Percentiles rank a stretch among this genome's conserved stretches.
phyloP scores from a whole-genome alignment of 345 rosid genomes.

The Eucalyptus lansdowneana region DNA sequence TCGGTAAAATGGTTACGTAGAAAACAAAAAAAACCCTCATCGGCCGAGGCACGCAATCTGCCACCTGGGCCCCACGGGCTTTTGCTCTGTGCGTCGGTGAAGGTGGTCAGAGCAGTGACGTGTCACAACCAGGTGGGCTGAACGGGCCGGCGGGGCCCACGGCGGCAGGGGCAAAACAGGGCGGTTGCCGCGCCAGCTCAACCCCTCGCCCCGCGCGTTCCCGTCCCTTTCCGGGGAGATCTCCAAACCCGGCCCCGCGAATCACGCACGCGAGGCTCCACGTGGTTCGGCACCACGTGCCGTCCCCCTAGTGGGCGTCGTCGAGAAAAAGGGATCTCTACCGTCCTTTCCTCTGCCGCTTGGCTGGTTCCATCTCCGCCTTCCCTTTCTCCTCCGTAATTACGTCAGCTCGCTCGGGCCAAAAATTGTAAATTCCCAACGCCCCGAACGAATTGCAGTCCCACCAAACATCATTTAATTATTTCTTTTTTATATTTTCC shows the following conservation, averaged over 20 bases:
- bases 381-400: background rate
- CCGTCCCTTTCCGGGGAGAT: background rate
- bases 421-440: background rate
- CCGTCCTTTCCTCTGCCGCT: background rate
- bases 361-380: background rate
- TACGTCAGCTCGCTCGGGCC: background rate
- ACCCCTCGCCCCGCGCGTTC: background rate
- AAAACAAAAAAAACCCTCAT: background rate
- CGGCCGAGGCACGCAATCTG: background rate
- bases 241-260: background rate
- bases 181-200: background rate
- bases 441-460: background rate
- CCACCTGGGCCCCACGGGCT: background rate
- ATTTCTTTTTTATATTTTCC: background rate
- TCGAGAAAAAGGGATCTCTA: background rate
- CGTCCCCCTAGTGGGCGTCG: background rate
- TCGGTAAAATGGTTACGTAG: background rate
- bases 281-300: background rate
- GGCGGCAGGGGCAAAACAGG: background rate
- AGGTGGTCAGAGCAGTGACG: background rate
- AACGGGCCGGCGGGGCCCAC: background rate
- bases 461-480: background rate
- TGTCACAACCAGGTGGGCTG: background rate
- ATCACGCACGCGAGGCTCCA: background rate
- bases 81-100: background rate